Percentiles rank a stretch among this genome's conserved stretches.
phyloP scores from a whole-genome alignment of 2,329 filamentous ascomycete genomes.

The Trichoderma sp. region DNA sequence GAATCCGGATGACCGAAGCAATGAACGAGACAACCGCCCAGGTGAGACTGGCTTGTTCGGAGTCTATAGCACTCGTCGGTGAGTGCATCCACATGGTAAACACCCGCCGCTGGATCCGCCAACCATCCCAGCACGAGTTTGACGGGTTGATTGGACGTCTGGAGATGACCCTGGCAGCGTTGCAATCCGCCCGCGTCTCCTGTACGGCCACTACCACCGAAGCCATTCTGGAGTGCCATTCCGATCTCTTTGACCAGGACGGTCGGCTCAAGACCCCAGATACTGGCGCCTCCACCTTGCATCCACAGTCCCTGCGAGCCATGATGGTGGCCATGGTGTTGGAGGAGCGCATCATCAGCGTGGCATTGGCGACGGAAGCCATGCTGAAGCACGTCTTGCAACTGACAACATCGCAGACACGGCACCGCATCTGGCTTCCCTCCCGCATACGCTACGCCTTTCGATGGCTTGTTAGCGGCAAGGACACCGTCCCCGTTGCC shows the following conservation, averaged over 20 bases:
- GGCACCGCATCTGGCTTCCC: constrained; percentile 49
- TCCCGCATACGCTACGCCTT: constrained; percentile 45
- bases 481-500: constrained; percentile 30
- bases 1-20: constrained; percentile 39
- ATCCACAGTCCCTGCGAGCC: constrained; percentile 41
- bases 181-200: constrained; percentile 36
- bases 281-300: constrained; percentile 23
- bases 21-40: constrained; percentile 40
- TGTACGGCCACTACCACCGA: constrained; percentile 45
- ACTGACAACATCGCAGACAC: constrained; percentile 43
- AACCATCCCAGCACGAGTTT: constrained; percentile 33
- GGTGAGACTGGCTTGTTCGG: constrained; percentile 33
- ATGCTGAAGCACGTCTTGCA: constrained; percentile 45
- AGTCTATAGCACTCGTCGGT: constrained; percentile 34
- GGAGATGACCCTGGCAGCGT: constrained; percentile 33
- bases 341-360: constrained; percentile 47
- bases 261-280: constrained; percentile 42
- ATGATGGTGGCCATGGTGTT: constrained; percentile 53
- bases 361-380: constrained; percentile 37
- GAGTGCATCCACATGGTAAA: constrained; percentile 39
- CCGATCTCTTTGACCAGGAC: constrained; percentile 48
- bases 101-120: constrained; percentile 38
- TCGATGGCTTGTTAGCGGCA: constrained; percentile 43
- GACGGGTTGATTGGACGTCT: constrained; percentile 33
- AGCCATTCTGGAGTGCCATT: constrained; percentile 45